A percentile compares a stretch with the other conserved stretches of the same genome.
Evolutionary conservation across 306 rosid species (phyloP).

Genomic region (Styphnolobium japonicum): DNA sequence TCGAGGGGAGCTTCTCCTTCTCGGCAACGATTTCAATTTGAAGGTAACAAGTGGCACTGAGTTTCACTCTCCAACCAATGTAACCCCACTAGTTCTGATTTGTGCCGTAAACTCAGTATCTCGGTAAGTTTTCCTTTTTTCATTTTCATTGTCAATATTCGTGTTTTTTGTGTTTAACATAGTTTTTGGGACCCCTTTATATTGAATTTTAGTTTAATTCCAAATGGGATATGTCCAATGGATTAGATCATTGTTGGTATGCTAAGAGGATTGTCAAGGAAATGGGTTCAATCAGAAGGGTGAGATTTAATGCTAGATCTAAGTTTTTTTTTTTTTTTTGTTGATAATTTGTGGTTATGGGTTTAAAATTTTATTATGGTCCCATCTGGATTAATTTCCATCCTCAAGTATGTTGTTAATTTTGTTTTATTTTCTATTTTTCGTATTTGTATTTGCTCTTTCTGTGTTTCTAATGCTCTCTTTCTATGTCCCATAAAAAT

Average conservation of each 20-base stretch:
- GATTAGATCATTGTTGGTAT: neutral
- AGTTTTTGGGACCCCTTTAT: neutral
- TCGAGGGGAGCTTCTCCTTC: conserved; percentile 15
- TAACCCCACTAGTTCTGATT: conserved; percentile 12
- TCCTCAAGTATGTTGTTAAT: neutral
- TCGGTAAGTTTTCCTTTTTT: conserved; percentile 7
- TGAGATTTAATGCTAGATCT: conserved; percentile 28
- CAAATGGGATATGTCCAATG: neutral
- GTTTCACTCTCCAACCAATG: neutral
- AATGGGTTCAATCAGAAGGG: conserved; percentile 8
- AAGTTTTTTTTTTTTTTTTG: neutral
- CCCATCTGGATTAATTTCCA: neutral
- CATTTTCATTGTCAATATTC: neutral
- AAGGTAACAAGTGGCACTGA: conserved; percentile 9
- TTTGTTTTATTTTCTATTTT: neutral
- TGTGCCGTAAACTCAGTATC: neutral
- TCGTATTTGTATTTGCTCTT: neutral
- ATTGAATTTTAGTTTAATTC: conserved; percentile 12
- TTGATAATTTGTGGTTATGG: neutral
- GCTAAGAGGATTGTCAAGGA: neutral
- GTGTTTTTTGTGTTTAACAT: neutral
- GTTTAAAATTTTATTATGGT: neutral
- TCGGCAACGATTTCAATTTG: conserved; percentile 4
- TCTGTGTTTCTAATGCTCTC: neutral
- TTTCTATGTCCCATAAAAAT: neutral